Conservation (phyloP, 768 basidiomycete genomes). For the Leucocoprinus sp. region DNA sequence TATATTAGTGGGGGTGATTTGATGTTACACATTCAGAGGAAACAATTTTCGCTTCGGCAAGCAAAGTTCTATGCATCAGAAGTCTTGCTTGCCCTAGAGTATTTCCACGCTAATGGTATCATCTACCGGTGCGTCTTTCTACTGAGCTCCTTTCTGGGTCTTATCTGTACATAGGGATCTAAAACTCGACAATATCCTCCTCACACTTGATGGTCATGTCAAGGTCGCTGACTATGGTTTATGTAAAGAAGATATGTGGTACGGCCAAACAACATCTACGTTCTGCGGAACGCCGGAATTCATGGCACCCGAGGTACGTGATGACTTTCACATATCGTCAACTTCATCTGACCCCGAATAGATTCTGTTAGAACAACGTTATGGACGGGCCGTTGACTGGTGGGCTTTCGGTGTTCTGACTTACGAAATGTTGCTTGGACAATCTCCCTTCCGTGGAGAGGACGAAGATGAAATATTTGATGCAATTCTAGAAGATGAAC, state of each 20-base stretch:
- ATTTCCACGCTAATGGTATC: slow-evolving; percentile 98
- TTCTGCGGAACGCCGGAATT: slow-evolving; percentile 99
- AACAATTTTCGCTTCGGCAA: slow-evolving; percentile 97
- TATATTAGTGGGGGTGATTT: slow-evolving; percentile 98
- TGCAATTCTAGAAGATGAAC: slow-evolving; percentile 97
- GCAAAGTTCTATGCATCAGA: slow-evolving; percentile 99
- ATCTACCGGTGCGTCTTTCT: slow-evolving; percentile 74
- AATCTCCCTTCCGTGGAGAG: slow-evolving; percentile 98
- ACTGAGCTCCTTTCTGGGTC: not conserved
- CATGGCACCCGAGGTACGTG: slow-evolving; percentile 93
- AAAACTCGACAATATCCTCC: slow-evolving; percentile 95
- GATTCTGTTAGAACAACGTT: slow-evolving; percentile 99
- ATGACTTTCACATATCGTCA: not conserved
- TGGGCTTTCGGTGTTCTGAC: slow-evolving; percentile 99
- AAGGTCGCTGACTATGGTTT: slow-evolving; percentile 99
- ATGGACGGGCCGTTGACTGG: slow-evolving; percentile 98
- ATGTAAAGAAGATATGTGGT: slow-evolving; percentile 99
- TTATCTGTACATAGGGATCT: slow-evolving; percentile 55
- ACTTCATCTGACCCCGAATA: slow-evolving; percentile 23
- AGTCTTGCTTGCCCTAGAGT: slow-evolving; percentile 90
- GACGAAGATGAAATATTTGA: slow-evolving; percentile 99
- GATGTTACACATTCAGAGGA: slow-evolving; percentile 98
- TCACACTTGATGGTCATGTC: slow-evolving; percentile 95
- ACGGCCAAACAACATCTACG: slow-evolving; percentile 90
- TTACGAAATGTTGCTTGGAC: slow-evolving; percentile 98